Evolutionary conservation across 208 protist genomes (phyloP).

Genomic region (Crithidia acanthocephali): DNA sequence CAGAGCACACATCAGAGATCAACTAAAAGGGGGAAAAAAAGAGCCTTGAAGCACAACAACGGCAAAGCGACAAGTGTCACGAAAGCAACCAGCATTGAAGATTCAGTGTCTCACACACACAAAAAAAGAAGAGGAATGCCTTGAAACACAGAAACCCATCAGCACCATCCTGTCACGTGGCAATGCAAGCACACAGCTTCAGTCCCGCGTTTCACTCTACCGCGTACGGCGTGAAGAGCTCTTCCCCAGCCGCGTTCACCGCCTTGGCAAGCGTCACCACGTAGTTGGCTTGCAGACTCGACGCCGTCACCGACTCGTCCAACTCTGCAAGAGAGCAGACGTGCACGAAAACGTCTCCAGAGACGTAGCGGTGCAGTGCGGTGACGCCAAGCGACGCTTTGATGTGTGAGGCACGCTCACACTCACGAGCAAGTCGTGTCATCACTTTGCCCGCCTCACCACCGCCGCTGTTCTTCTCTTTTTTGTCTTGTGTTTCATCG

Average conservation of each 20-base stretch:
- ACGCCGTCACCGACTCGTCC: constrained; percentile 30
- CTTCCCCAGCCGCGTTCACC: constrained; percentile 12
- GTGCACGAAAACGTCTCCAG: constrained; percentile 44
- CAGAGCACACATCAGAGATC: too few species aligned
- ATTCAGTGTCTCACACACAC: neutral
- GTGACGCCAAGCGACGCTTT: constrained; percentile 58
- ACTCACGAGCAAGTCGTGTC: constrained; percentile 5
- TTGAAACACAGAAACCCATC: neutral
- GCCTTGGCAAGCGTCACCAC: constrained; percentile 21
- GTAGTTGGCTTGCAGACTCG: constrained; percentile 41
- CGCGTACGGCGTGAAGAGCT: constrained; percentile 15
- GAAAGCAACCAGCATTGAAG: too few species aligned
- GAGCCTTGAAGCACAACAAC: neutral
- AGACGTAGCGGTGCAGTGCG: constrained; percentile 58
- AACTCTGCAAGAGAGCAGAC: constrained; percentile 69
- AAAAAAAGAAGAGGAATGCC: neutral
- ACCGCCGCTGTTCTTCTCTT: neutral
- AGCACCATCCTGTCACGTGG: too few species aligned
- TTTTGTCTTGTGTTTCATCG: neutral
- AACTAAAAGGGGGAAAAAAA: too few species aligned
- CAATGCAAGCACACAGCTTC: too few species aligned
- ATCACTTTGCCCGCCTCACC: neutral
- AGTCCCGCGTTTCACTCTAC: neutral
- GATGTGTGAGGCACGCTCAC: constrained; percentile 57
- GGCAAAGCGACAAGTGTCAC: too few species aligned